Percentiles rank a stretch among this genome's conserved stretches.
Conservation (phyloP, 2,329 filamentous ascomycete genomes). For the Hymenoscyphus infarciens region DNA sequence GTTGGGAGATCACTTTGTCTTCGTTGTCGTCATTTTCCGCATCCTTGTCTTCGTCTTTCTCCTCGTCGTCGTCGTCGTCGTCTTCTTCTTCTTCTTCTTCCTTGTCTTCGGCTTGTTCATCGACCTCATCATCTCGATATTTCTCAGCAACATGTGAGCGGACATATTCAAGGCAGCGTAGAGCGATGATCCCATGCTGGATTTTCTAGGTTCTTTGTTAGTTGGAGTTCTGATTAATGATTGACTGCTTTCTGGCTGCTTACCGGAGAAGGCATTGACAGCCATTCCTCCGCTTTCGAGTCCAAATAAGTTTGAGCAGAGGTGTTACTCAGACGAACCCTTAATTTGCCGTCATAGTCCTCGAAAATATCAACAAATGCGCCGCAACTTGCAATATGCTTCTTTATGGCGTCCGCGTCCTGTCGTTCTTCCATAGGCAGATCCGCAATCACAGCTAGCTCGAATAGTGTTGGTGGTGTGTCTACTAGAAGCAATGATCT, state of each 20-base stretch:
- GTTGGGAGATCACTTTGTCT: not conserved
- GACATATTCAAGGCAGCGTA: slow-evolving; percentile 8
- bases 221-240: too few species aligned
- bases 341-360: not conserved
- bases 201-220: not conserved
- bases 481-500: slow-evolving; percentile 2
- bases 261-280: slow-evolving; percentile 5
- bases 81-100: not conserved
- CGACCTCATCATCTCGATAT: not conserved
- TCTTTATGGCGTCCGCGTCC: slow-evolving; percentile 3
- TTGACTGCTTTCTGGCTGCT: not conserved
- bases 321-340: slow-evolving; percentile 4
- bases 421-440: not conserved
- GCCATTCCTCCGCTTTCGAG: slow-evolving; percentile 1
- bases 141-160: not conserved
- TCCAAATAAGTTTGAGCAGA: slow-evolving; percentile 5
- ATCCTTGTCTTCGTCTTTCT: not conserved
- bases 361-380: slow-evolving; percentile 5
- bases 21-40: not conserved
- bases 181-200: slow-evolving; percentile 5
- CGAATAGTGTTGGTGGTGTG: slow-evolving; percentile 5
- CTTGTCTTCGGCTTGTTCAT: not conserved
- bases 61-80: not conserved
- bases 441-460: slow-evolving; percentile 8
- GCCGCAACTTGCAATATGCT: not conserved